These are phyloP conservation scores for Wallacemonas rigidus DNA, from an alignment of 208 protist genomes.

Conservation along the genomic window DNA sequence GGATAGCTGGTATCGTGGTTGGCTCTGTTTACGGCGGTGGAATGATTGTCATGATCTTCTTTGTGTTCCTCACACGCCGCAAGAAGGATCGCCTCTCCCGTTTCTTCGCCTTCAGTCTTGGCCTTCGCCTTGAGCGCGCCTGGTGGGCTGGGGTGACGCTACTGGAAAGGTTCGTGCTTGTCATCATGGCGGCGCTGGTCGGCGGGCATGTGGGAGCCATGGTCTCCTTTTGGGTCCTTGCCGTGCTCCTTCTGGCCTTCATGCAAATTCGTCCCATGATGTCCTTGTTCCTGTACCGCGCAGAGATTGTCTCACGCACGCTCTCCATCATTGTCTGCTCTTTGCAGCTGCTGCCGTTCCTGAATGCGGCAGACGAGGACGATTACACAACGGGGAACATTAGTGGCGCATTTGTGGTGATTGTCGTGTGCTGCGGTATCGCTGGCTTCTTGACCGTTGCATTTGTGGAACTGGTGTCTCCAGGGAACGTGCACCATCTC, in stretches of 20 bases:
- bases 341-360: conserved; percentile 37
- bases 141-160: conserved; percentile 10
- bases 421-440: conserved; percentile 19
- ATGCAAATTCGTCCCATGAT: conserved; percentile 24
- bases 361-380: conserved; percentile 9
- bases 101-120: not conserved
- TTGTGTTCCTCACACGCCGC: conserved; percentile 6
- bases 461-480: conserved; percentile 17
- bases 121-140: not conserved
- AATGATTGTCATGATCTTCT: conserved; percentile 1
- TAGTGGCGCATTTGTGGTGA: conserved; percentile 27
- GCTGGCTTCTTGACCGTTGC: conserved; percentile 15
- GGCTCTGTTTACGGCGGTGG: conserved; percentile 25
- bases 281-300: conserved; percentile 22
- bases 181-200: conserved; percentile 1
- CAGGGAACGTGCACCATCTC: not conserved
- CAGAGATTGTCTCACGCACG: conserved; percentile 19
- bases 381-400: not conserved
- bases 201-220: conserved; percentile 1
- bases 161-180: conserved; percentile 1
- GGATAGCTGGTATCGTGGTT: conserved; percentile 25
- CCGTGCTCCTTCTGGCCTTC: conserved; percentile 19
- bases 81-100: conserved; percentile 8
- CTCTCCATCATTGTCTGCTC: conserved; percentile 18
- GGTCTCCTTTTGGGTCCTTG: conserved; percentile 12